Conservation (phyloP, 768 basidiomycete genomes). For the Auriscalpium microsporum region DNA sequence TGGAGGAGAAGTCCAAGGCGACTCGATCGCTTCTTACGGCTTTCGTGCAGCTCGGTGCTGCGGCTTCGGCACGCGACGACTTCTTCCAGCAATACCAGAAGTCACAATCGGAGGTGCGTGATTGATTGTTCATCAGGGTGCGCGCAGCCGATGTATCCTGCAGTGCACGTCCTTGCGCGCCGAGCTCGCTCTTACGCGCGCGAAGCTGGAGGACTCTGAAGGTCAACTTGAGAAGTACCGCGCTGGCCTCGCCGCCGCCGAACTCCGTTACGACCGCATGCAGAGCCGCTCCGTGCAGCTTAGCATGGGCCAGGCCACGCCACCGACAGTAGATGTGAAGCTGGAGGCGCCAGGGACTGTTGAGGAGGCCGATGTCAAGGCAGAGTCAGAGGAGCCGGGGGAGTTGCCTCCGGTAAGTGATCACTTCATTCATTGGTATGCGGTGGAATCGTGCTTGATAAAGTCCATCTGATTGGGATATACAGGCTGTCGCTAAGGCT, state of each 20-base stretch:
- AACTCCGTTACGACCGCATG: conserved; percentile 55
- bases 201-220: conserved; percentile 42
- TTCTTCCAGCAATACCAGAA: conserved; percentile 41
- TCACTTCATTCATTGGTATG: not conserved
- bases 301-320: conserved; percentile 1
- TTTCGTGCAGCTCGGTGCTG: conserved; percentile 40
- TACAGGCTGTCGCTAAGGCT: not conserved
- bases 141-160: conserved; percentile 5
- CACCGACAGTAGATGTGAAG: conserved; percentile 11
- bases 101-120: conserved; percentile 51
- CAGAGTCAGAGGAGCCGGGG: not conserved
- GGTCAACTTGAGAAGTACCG: conserved; percentile 40
- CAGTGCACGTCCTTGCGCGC: conserved; percentile 54
- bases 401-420: not conserved
- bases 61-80: conserved; percentile 28
- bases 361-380: conserved; percentile 14
- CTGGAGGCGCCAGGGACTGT: conserved; percentile 19
- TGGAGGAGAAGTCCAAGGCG: conserved; percentile 47
- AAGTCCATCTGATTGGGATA: conserved; percentile 10
- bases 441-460: not conserved
- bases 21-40: conserved; percentile 53
- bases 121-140: not conserved
- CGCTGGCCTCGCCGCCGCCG: conserved; percentile 43
- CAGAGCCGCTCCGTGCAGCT: conserved; percentile 41
- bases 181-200: conserved; percentile 43